Evolutionary conservation across 225 moss, liverwort and hornwort genomes (phyloP).

Genomic region (Marchantia paleacea): DNA sequence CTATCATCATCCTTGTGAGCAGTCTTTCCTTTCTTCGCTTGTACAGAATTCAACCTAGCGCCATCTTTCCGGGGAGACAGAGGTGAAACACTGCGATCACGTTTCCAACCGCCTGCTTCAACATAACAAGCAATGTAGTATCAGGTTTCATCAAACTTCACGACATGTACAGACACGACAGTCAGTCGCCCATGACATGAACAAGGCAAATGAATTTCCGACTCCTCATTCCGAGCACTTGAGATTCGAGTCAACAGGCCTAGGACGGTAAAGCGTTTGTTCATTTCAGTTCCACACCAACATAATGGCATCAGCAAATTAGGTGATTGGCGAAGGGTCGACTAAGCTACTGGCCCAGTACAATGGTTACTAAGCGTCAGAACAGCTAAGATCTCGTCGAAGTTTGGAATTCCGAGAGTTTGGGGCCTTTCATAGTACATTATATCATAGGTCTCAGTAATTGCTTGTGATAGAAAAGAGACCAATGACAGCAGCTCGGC

Average conservation of each 20-base stretch:
- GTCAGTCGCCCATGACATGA: neutral
- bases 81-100: slow-evolving; percentile 42
- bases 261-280: too few species aligned
- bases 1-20: slow-evolving; percentile 27
- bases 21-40: slow-evolving; percentile 47
- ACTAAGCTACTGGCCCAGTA: neutral
- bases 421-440: too few species aligned
- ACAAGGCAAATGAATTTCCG: neutral
- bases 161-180: neutral
- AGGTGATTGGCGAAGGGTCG: neutral
- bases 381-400: neutral
- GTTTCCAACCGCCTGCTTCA: slow-evolving; percentile 46
- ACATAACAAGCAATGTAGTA: neutral
- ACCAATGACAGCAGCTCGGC: too few species aligned
- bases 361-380: neutral
- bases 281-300: too few species aligned
- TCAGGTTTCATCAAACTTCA: neutral
- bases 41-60: slow-evolving; percentile 21
- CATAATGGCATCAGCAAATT: neutral
- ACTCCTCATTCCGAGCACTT: neutral
- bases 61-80: slow-evolving; percentile 35
- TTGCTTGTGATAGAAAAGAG: neutral
- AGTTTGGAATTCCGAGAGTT: neutral
- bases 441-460: neutral
- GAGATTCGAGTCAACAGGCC: neutral